Conservation (phyloP, 139 green algal genomes). For the Chlorella sorokiniana region DNA sequence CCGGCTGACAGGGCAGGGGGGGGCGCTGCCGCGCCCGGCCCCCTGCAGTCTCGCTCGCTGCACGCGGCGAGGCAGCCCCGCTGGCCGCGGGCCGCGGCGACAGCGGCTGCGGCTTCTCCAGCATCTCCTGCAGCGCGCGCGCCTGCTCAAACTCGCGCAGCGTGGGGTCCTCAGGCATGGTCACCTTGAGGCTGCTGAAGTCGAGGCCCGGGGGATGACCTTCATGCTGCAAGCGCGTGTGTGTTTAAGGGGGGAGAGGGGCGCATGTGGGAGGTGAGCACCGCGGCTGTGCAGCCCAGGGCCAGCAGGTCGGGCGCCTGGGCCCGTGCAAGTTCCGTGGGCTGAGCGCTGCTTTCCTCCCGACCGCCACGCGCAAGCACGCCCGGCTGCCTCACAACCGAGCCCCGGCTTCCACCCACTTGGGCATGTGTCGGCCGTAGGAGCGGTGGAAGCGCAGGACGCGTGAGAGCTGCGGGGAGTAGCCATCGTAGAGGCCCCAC, state of each 20-base stretch:
- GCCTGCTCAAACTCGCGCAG: slow-evolving; percentile 56
- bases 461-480: slow-evolving; percentile 51
- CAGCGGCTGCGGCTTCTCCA: neutral
- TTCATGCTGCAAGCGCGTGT: slow-evolving; percentile 61
- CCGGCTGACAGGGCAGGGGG: neutral
- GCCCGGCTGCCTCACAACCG: neutral
- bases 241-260: neutral
- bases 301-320: neutral
- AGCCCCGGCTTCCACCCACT: neutral
- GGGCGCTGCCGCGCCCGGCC: neutral
- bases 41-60: neutral
- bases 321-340: neutral
- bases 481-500: slow-evolving; percentile 95
- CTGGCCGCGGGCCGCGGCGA: neutral
- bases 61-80: neutral
- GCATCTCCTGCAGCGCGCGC: neutral
- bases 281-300: neutral
- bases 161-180: slow-evolving; percentile 68
- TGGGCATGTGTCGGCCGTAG: slow-evolving; percentile 81
- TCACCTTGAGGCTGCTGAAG: slow-evolving; percentile 77
- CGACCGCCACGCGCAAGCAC: neutral
- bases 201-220: slow-evolving; percentile 91
- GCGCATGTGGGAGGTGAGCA: neutral
- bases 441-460: slow-evolving; percentile 60
- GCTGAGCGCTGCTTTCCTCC: neutral